Evolutionary conservation across 179 eudicot species (phyloP).

Genomic region (Spergularia azorica): DNA sequence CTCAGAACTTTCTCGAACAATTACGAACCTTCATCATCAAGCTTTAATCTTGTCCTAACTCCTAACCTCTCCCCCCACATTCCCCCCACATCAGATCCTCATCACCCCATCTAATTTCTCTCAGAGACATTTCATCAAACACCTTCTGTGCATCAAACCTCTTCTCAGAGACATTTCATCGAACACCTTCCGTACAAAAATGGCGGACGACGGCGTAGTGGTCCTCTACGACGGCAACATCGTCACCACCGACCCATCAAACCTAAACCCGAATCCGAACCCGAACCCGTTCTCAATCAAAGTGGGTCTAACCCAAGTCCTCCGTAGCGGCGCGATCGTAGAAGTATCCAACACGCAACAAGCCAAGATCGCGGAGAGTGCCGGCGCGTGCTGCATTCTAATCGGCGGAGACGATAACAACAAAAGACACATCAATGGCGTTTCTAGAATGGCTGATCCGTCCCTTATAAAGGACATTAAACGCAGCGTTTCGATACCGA

Average conservation of each 20-base stretch:
- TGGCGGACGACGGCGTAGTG: constrained; percentile 77
- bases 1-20: constrained; percentile 35
- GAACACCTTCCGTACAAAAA: constrained; percentile 13
- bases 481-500: constrained; percentile 52
- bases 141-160: too few species aligned
- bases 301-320: constrained; percentile 63
- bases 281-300: constrained; percentile 61
- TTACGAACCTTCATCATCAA: constrained; percentile 13
- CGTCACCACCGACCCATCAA: constrained; percentile 52
- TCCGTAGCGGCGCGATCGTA: constrained; percentile 71
- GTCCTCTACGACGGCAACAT: constrained; percentile 64
- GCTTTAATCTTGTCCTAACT: constrained; percentile 2
- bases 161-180: constrained; percentile 7
- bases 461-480: constrained; percentile 61
- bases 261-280: constrained; percentile 36
- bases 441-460: constrained; percentile 72
- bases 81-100: not conserved
- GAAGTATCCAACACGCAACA: constrained; percentile 53
- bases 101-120: constrained; percentile 17
- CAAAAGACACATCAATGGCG: constrained; percentile 27
- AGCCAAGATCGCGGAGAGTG: constrained; percentile 82
- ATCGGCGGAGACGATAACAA: constrained; percentile 28
- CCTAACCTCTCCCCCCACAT: not conserved
- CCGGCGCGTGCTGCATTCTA: constrained; percentile 72
- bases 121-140: constrained; percentile 10